Conservation (phyloP, 179 eudicot species). For the Vitellaria paradoxa region DNA sequence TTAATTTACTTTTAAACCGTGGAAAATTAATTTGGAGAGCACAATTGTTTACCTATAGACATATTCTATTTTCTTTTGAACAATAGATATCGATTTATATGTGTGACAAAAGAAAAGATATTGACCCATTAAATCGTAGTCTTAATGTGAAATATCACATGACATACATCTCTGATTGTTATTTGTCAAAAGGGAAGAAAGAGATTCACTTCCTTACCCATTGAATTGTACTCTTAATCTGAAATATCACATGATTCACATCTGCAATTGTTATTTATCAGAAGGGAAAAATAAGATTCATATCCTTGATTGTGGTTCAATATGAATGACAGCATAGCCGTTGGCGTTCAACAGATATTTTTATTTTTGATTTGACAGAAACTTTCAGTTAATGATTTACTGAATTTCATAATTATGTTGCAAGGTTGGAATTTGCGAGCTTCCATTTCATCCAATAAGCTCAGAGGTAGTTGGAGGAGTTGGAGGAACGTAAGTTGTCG, state of each 20-base stretch:
- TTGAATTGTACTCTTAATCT: no score
- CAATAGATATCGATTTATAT: background rate
- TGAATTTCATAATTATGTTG: conserved; percentile 13
- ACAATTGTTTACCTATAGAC: background rate
- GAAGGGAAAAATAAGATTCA: no score
- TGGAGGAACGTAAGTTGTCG: conserved; percentile 88
- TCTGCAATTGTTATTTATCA: no score
- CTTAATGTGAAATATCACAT: background rate
- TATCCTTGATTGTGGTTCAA: background rate
- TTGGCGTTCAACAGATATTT: background rate
- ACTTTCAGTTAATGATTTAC: background rate
- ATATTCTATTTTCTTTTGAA: background rate
- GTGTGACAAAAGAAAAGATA: background rate
- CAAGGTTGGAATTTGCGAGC: conserved; percentile 98
- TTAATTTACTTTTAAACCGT: background rate
- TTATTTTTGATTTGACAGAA: no score
- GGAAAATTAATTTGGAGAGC: background rate
- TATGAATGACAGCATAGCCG: background rate
- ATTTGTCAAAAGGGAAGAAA: no score
- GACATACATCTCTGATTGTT: no score
- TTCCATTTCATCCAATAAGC: conserved; percentile 96
- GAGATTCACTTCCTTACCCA: no score
- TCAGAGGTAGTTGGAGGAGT: conserved; percentile 93
- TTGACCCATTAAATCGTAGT: background rate
- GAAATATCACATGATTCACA: no score